Base-by-base conservation (phyloP, 306 rosid species). In the Cicer pinnatifidum region DNA sequence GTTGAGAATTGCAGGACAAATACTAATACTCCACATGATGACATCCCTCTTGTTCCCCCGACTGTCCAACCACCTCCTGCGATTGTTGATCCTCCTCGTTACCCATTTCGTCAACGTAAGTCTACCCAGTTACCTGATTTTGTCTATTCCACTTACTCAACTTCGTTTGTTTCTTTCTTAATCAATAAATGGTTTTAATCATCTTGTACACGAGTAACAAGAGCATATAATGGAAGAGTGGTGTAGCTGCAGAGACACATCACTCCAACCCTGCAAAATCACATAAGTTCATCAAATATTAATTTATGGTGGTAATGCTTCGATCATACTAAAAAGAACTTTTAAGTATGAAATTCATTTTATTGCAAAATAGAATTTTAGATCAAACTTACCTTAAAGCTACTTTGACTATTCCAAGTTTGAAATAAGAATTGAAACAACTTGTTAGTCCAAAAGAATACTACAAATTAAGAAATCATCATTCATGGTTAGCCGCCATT, bases 201-300 rank as follows among this genome's bases (percentile, higher is more conserved):
- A 11, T 59, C 17, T 0, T 6, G 16, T 86, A 91, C 99, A 97
- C 91, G 99, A 82, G 91, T 88, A 59, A 94, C 96, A 52, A 94
- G 97, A 77, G 96, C 93, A 83, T 94, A 89, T 6, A 94, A 77
- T 2, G 97, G 99, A 84, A 94, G 96, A 1, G 97, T 94, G 9
- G 87, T 90, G 75, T 94, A 94, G 88, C 99, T 90, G 89, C 97
- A 94, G 62, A 94, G 46, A 62, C 85, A 79, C 13, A 94, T 79
- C 20, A 75, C 96, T 6, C 8, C 84, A 63, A 84, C 45, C 82
- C 99, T 94, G 83, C 67, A 65, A 81, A 81, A 74, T 67, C 47
- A 35, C 15, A 60, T 1, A 73, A 77, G 57, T 19, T 72, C 61
- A 79, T 52, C 48, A 67, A 40, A 28, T 1, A 73, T 58, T 56